A percentile compares a stretch with the other conserved stretches of the same genome.
phyloP scores from a whole-genome alignment of 2,329 filamentous ascomycete species.

The Aspergillus pseudoterreus region DNA sequence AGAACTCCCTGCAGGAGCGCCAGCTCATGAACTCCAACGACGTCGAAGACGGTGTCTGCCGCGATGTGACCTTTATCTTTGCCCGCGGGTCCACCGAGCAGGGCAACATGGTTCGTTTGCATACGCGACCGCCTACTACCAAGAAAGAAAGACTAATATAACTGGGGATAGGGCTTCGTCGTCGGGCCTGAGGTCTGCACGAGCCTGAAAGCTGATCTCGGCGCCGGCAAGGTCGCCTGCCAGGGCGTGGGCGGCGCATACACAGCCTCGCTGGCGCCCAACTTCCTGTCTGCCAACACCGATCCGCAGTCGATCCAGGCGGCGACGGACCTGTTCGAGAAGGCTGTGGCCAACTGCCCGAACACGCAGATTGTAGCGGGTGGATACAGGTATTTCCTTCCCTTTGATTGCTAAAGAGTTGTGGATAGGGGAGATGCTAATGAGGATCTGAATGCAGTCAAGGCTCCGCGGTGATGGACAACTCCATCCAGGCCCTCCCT shows the following conservation, averaged over 20 bases:
- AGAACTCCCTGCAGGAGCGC: conserved; percentile 8
- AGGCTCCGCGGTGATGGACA: conserved; percentile 45
- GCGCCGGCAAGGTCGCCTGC: conserved; percentile 28
- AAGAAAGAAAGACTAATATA: not conserved
- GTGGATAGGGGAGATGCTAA: not conserved
- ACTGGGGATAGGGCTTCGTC: conserved; percentile 21
- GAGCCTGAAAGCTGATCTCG: conserved; percentile 21
- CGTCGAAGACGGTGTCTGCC: conserved; percentile 33
- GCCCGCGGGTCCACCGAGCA: conserved; percentile 40
- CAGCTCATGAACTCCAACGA: conserved; percentile 30
- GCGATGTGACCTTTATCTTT: conserved; percentile 38
- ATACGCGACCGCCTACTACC: not conserved
- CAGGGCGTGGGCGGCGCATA: conserved; percentile 47
- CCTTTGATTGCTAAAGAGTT: accelerated
- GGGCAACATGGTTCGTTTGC: conserved; percentile 34
- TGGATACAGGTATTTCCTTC: conserved; percentile 36
- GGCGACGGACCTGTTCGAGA: conserved; percentile 38
- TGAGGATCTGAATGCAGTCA: conserved; percentile 25
- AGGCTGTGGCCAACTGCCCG: conserved; percentile 44
- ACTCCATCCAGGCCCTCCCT: conserved; percentile 35
- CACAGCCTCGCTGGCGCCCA: conserved; percentile 32
- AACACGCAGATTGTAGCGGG: conserved; percentile 42
- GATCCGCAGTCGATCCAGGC: conserved; percentile 34
- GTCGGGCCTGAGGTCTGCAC: conserved; percentile 28
- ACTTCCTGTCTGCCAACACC: conserved; percentile 39